These are phyloP conservation scores for Kazachstania bromeliacearum DNA, from an alignment of 805 yeast species.

Conservation along the genomic window DNA sequence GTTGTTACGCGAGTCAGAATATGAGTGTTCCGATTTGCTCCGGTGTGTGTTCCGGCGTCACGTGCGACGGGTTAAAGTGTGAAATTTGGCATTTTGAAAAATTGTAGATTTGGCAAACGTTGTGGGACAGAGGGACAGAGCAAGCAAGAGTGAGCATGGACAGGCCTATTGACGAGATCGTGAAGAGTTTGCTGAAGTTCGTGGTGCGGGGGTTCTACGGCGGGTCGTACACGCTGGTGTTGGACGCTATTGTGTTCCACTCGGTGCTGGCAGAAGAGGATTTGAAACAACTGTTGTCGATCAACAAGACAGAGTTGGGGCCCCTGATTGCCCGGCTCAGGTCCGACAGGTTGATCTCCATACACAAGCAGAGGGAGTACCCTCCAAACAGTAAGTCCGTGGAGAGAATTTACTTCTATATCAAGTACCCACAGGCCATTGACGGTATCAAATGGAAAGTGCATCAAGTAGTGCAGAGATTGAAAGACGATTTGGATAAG, in stretches of 20 bases:
- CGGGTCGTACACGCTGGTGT: constrained; percentile 66
- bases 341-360: constrained; percentile 71
- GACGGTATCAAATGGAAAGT: constrained; percentile 96
- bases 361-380: constrained; percentile 64
- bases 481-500: constrained; percentile 75
- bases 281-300: constrained; percentile 65
- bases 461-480: constrained; percentile 67
- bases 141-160: constrained; percentile 21
- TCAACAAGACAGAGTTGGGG: constrained; percentile 79
- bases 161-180: constrained; percentile 34
- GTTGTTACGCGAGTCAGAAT: too few species aligned
- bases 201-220: constrained; percentile 85
- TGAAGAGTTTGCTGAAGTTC: constrained; percentile 49
- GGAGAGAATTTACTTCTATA: constrained; percentile 72
- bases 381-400: constrained; percentile 56
- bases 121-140: not conserved
- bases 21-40: constrained; percentile 2
- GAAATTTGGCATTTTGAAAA: not conserved
- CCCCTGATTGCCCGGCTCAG: constrained; percentile 69
- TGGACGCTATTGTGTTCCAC: constrained; percentile 83
- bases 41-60: not conserved
- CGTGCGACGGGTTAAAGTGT: not conserved
- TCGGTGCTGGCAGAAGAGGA: constrained; percentile 91
- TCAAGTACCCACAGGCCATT: constrained; percentile 86
- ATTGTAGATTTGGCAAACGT: not conserved